Conservation (phyloP, 78 protist genomes). For the Cavenderia fasciculata region DNA sequence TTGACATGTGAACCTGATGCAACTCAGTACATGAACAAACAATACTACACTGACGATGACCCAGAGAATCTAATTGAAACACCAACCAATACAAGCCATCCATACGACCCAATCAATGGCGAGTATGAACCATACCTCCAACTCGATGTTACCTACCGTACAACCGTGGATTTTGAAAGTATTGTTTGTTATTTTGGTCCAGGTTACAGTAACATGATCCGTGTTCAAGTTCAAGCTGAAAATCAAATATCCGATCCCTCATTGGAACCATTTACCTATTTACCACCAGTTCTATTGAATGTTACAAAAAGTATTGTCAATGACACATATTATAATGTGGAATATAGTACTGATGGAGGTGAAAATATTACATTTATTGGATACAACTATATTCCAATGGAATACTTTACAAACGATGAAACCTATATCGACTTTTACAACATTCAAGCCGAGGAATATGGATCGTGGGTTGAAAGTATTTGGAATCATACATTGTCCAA, state of each 20-base stretch:
- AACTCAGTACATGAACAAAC: background rate
- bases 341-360: conserved; percentile 13
- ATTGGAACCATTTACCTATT: background rate
- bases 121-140: conserved; percentile 12
- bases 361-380: conserved; percentile 1
- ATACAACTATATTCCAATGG: conserved; percentile 9
- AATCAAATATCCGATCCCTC: background rate
- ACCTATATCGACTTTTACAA: no score
- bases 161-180: conserved; percentile 6
- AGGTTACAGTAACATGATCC: background rate
- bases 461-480: no score
- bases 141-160: background rate
- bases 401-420: no score
- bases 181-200: background rate
- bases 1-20: background rate
- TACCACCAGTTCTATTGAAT: background rate
- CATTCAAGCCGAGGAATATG: no score
- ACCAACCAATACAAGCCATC: background rate
- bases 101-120: background rate
- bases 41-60: background rate
- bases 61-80: background rate
- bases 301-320: background rate
- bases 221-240: background rate
- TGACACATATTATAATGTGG: background rate
- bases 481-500: background rate